These are phyloP conservation scores for Naganishia sp. DNA, from an alignment of 1,284 basidiomycete genomes.

Conservation along the genomic window DNA sequence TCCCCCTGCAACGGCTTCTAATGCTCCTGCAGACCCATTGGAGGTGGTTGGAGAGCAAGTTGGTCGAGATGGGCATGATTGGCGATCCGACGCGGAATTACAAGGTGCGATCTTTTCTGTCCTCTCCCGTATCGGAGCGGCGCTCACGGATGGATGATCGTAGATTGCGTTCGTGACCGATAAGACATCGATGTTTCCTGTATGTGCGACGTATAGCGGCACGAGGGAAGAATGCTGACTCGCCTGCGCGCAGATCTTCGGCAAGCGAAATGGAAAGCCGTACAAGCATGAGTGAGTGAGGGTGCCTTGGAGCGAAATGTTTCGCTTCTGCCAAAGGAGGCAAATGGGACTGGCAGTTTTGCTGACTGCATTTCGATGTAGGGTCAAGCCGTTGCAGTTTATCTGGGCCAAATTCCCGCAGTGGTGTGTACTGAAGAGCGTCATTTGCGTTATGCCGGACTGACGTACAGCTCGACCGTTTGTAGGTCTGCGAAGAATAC, in stretches of 20 bases:
- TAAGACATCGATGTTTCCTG: conserved; percentile 84
- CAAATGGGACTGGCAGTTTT: too few species aligned
- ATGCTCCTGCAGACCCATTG: conserved; percentile 63
- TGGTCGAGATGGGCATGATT: conserved; percentile 83
- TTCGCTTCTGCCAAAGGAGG: neutral
- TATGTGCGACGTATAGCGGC: conserved; percentile 45
- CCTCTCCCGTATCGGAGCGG: neutral
- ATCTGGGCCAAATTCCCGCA: conserved; percentile 84
- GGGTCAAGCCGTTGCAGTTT: conserved; percentile 78
- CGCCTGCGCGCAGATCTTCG: conserved; percentile 57
- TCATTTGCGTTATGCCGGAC: too few species aligned
- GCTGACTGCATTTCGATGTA: conserved; percentile 29
- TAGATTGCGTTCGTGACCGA: conserved; percentile 65
- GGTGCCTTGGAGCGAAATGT: too few species aligned
- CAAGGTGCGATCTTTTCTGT: conserved; percentile 58
- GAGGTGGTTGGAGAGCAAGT: conserved; percentile 88
- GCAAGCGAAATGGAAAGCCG: conserved; percentile 68
- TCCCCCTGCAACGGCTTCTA: conserved; percentile 1
- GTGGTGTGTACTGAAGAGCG: conserved; percentile 58
- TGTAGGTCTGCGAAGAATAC: conserved; percentile 70
- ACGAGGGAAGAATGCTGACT: neutral
- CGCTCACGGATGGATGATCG: conserved; percentile 26
- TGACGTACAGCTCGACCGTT: neutral
- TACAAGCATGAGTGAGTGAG: conserved; percentile 65
- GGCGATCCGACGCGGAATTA: conserved; percentile 66